Conservation (phyloP, 768 basidiomycete species). For the Cystobasidium ongulense region DNA sequence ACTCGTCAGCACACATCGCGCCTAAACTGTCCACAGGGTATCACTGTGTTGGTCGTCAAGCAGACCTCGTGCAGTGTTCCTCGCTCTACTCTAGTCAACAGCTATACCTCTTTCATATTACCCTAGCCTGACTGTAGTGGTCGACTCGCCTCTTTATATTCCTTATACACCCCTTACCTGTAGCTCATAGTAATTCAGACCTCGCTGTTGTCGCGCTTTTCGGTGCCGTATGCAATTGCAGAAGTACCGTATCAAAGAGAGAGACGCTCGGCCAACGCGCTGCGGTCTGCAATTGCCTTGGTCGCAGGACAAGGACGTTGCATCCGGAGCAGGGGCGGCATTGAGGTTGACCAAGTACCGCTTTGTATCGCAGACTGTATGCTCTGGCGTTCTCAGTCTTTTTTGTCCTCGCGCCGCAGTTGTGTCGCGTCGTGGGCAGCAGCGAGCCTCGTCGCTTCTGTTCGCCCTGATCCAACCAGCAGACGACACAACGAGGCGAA, state of each 20-base stretch:
- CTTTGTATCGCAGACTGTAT: too few species aligned
- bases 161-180: not conserved
- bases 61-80: too few species aligned
- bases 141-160: too few species aligned
- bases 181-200: not conserved
- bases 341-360: too few species aligned
- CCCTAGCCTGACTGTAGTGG: too few species aligned
- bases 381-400: not conserved
- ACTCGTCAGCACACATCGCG: not conserved
- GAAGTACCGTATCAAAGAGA: too few species aligned
- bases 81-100: not conserved
- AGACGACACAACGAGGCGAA: not conserved
- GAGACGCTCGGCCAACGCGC: too few species aligned
- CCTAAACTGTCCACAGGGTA: not conserved
- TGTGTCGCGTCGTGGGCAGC: not conserved
- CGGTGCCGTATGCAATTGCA: not conserved
- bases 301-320: too few species aligned
- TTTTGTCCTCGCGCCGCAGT: not conserved
- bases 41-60: not conserved
- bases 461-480: not conserved
- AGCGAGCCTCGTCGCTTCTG: not conserved
- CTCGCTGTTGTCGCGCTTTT: not conserved
- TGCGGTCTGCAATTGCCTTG: too few species aligned
- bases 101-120: not conserved
- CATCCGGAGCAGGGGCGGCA: too few species aligned